A percentile compares a stretch with the other conserved stretches of the same genome.
Conservation (phyloP, 2,329 filamentous ascomycete species). For the Neospermospora avenae region DNA sequence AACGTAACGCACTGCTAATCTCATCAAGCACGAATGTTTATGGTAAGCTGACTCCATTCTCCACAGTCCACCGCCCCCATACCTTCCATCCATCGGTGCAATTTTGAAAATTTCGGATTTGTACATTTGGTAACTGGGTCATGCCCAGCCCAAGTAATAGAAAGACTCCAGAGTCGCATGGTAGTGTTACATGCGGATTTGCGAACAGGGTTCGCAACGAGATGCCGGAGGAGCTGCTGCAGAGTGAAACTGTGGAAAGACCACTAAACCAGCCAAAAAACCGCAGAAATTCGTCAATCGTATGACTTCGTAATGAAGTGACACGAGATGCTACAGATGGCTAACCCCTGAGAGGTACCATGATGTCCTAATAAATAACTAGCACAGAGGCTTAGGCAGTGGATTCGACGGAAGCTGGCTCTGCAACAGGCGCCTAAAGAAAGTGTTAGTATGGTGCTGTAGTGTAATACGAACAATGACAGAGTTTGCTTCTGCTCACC, state of each 20-base stretch:
- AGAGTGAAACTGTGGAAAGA: conserved; percentile 6
- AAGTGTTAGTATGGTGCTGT: background rate
- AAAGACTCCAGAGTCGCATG: conserved; percentile 28
- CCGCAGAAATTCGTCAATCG: conserved; percentile 20
- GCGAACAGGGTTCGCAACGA: conserved; percentile 22
- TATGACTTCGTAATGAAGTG: conserved; percentile 14
- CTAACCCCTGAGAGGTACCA: background rate
- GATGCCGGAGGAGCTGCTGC: conserved; percentile 19
- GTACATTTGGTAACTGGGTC: conserved; percentile 27
- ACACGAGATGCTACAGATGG: conserved; percentile 7
- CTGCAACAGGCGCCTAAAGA: background rate
- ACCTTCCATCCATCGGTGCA: conserved; percentile 18
- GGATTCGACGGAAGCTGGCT: conserved; percentile 23
- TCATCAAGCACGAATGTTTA: conserved; percentile 27
- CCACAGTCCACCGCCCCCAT: conserved; percentile 9
- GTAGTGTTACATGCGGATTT: conserved; percentile 34
- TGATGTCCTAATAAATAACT: background rate
- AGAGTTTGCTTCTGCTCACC: conserved; percentile 13
- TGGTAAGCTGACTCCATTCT: conserved; percentile 20
- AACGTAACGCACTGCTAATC: conserved; percentile 22
- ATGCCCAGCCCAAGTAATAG: conserved; percentile 22
- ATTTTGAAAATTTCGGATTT: conserved; percentile 31
- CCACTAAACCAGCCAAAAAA: conserved; percentile 10
- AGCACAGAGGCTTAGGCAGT: conserved; percentile 19
- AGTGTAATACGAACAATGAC: too few species aligned